phyloP scores from a whole-genome alignment of 176 grass and related monocot species.

The Carex myosuroides region DNA sequence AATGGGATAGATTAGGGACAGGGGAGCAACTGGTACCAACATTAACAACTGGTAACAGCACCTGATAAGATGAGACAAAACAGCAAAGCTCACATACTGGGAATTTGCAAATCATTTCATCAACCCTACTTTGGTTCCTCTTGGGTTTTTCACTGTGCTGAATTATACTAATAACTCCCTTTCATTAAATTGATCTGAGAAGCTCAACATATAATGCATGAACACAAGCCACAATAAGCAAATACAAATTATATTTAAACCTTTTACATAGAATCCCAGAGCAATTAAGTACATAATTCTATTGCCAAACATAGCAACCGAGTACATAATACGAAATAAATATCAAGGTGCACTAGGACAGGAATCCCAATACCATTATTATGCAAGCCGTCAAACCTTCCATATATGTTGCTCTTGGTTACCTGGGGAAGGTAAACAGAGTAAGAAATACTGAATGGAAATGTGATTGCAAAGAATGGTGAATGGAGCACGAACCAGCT shows the following conservation, averaged over 20 bases:
- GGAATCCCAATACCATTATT: slow-evolving; percentile 7
- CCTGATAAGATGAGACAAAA: neutral
- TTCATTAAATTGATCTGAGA: neutral
- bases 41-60: neutral
- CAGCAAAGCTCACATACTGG: neutral
- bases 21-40: neutral
- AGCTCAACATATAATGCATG: neutral
- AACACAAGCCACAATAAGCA: neutral
- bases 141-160: neutral
- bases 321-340: neutral
- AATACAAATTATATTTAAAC: slow-evolving; percentile 12
- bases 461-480: neutral
- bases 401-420: neutral
- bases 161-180: neutral
- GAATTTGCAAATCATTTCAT: neutral
- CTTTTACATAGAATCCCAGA: neutral
- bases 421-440: neutral
- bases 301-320: neutral
- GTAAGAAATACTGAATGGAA: neutral
- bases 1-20: neutral
- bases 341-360: neutral
- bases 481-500: neutral
- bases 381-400: neutral
- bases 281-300: neutral
- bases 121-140: neutral